Base-by-base conservation (phyloP, 2,329 filamentous ascomycete genomes). In the Neonectria sp. region DNA sequence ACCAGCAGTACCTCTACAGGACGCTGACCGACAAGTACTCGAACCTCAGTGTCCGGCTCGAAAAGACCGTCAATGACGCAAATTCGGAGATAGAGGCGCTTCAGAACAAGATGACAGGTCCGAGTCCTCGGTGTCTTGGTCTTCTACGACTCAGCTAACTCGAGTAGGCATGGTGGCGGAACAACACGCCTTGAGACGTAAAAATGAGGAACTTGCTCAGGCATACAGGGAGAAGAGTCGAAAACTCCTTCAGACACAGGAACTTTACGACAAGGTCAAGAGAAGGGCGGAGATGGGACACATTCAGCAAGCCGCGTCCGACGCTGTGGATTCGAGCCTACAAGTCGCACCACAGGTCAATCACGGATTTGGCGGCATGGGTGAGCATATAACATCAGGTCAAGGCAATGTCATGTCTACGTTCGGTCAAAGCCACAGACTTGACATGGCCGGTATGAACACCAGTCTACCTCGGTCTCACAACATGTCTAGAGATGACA, bases 1-100 rank as follows among this genome's bases (percentile, higher is more conserved):
- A 95, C 75, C 93, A 97, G 77, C 91, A 94, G 73, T 90, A 92
- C 72, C 82, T 94, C 1, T 90, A 89, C 49, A 94, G 91, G 75
- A 90, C 87, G 11, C 81, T 97, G 68, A 90, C 88, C 0, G 92
- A 94, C 12, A 95, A 93, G 78, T 94, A 93, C 77, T 82, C 86
- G 1, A 83, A 79, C 3, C 81, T 96, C 17, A 92, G 85, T 71
- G 81, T 86, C 13, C 88, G 93, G 49, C 86, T 95, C 76, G 92
- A 96, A 73, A 92, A 92, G 73, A 84, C 93, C 1, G 88, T 95
- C 52, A 88, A 90, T 68, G 91, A 95, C 68, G 93, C 93, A 8
- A 95, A 95, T 74, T 79, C 88, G 1, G 90, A 95, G 74, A 92
- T 95, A 62, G 85, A 88, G 27, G 86, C 80, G 46, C 81, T 96